Conservation (phyloP, 345 rosid genomes). For the Salix suchowensis region DNA sequence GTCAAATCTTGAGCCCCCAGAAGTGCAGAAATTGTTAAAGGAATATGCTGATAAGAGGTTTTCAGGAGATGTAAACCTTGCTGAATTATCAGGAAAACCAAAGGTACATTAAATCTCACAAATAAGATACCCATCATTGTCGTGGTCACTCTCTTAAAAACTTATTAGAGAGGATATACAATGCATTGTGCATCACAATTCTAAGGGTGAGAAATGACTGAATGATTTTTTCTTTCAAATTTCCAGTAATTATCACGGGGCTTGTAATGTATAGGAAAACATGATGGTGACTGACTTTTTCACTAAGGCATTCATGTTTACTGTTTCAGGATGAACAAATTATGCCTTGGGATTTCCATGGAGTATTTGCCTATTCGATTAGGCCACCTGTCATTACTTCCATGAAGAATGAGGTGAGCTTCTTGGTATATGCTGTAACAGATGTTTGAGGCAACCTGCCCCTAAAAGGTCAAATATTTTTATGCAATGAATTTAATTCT, state of each 20-base stretch:
- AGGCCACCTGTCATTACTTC: slow-evolving; percentile 38
- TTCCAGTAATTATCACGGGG: neutral
- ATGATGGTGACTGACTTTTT: neutral
- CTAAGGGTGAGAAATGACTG: neutral
- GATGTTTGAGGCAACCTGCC: neutral
- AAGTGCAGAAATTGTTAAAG: slow-evolving; percentile 64
- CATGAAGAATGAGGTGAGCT: slow-evolving; percentile 61
- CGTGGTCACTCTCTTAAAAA: neutral
- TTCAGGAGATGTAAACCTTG: slow-evolving; percentile 30
- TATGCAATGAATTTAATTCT: neutral
- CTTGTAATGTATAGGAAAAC: neutral
- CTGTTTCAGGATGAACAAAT: slow-evolving; percentile 46
- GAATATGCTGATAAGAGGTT: slow-evolving; percentile 58
- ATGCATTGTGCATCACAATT: neutral
- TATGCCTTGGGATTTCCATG: slow-evolving; percentile 38
- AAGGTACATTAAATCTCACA: slow-evolving; percentile 35
- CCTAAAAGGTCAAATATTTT: neutral
- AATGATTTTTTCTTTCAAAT: too few relatives aligned
- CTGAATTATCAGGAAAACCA: slow-evolving; percentile 27
- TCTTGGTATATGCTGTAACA: slow-evolving; percentile 10
- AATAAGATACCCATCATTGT: neutral
- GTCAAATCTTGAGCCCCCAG: slow-evolving; percentile 50
- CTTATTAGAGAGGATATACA: neutral
- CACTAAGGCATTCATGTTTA: neutral
- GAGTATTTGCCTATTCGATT: slow-evolving; percentile 31